Percentiles rank a stretch among this genome's conserved stretches.
Evolutionary conservation across 257 asterid genomes (phyloP).

Genomic region (Lantana camara): DNA sequence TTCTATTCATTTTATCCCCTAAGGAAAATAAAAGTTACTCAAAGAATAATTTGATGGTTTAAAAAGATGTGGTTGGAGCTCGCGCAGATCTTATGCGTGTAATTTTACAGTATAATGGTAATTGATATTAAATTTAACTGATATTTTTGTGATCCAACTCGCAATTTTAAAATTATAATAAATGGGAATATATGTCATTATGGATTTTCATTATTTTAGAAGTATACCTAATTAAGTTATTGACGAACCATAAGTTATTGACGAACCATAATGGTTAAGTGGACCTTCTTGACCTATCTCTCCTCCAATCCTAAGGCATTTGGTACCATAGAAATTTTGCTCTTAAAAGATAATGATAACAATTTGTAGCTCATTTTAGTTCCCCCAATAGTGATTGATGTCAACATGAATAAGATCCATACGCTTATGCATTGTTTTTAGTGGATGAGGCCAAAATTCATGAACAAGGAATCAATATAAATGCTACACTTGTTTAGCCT

Average conservation of each 20-base stretch:
- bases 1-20: too few species aligned
- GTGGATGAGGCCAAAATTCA: neutral
- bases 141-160: too few species aligned
- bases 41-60: neutral
- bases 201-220: too few species aligned
- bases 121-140: too few species aligned
- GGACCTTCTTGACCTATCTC: neutral
- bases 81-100: too few species aligned
- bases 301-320: neutral
- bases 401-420: constrained; percentile 7
- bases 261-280: neutral
- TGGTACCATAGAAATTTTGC: neutral
- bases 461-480: neutral
- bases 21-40: neutral
- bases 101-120: too few species aligned
- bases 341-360: constrained; percentile 2
- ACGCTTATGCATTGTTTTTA: neutral
- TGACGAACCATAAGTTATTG: too few species aligned
- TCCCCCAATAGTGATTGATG: neutral
- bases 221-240: too few species aligned
- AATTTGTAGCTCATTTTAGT: constrained; percentile 2
- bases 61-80: too few species aligned
- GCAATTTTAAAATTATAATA: too few species aligned
- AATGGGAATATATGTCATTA: too few species aligned
- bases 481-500: neutral